Evolutionary conservation across 306 rosid genomes (phyloP), one percentile per base, ranked within the genome.

Genomic region (Quercus mongolica): DNA sequence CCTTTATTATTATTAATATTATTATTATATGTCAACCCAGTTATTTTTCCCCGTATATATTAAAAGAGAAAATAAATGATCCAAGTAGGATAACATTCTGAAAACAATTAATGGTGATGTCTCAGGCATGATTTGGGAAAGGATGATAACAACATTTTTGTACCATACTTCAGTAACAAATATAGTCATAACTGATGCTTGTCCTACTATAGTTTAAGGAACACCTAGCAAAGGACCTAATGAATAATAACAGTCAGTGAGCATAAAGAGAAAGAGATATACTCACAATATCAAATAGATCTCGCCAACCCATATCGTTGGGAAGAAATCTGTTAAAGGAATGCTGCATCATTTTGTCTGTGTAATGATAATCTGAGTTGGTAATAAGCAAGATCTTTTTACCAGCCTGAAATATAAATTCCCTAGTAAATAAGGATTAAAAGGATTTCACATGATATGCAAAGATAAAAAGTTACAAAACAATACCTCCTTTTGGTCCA

Each of bases 281-380:
- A 87, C 99, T 91, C 87, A 95, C 99, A 74, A 95, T 95, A 82
- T 95, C 99, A 79, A 95, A 95, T 49, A 95, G 89, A 88, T 88
- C 96, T 87, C 96, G 88, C 99, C 99, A 95, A 59, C 90, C 89
- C 98, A 92, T 91, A 80, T 95, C 95, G 61, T 92, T 95, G 67
- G 99, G 99, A 85, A 95, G 99, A 85, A 83, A 95, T 84, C 92
- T 90, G 86, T 95, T 90, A 67, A 95, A 95, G 81, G 99, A 92
- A 84, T 95, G 99, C 46, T 33, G 91, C 99, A 95, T 95, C 99
- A 95, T 92, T 85, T 91, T 95, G 89, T 95, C 88, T 17, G 99
- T 87, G 90, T 95, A 95, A 77, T 74, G 95, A 86, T 82, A 91
- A 86, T 95, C 99, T 1, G 99, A 95, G 86, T 95, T 95, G 86